Evolutionary conservation across 495 filamentous ascomycete genomes (phyloP), one percentile per base, ranked within the genome.

Genomic region (Astrocystis sublimbata): DNA sequence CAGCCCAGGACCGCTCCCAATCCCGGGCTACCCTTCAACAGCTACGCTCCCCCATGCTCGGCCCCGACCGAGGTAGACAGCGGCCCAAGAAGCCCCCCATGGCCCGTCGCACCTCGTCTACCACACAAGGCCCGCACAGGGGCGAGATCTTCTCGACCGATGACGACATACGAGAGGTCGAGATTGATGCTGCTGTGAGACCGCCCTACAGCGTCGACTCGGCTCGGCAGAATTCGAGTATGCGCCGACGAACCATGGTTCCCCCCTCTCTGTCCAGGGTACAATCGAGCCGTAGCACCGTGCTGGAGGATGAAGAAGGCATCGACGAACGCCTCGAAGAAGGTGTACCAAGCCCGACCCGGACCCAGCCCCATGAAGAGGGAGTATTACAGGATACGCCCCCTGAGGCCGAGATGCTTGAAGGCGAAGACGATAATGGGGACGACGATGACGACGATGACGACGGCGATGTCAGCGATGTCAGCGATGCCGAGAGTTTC

Each of bases 71-170:
- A 52, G 75, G 80, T 50, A 81, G 81, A 63, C 66, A 76, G 33
- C 84, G 81, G 62, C 79, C 86, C n/a, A 87, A 85, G 68, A 92
- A 91, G 70, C 91, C 90, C 12, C 70, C 81, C 23, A 83, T 92
- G 74, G 70, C 84, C 43, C 88, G 90, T 54, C 84, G 90, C 49
- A 80, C 86, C 63, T 91, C 92, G 30, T 89, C 89, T n/a, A 88
- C 86, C 66, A 81, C 86, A 8, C 82, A 86, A 60, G 81, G 83
- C 15, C 92, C 91, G 17, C 86, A 93, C 65, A 88, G 88, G 63
- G 89, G 92, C 13, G 91, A 92, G 71, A 86, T 91, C 63, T 99
- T 97, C 74, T 97, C 93, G 8, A 92, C 91, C 21, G 94, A 99
- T 67, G 94, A 99, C 73, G 92, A 90, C 72, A 82, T 88, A 23